Evolutionary conservation across 371 early-diverging fungal species (phyloP).

Genomic region (Batkoa obscura): DNA sequence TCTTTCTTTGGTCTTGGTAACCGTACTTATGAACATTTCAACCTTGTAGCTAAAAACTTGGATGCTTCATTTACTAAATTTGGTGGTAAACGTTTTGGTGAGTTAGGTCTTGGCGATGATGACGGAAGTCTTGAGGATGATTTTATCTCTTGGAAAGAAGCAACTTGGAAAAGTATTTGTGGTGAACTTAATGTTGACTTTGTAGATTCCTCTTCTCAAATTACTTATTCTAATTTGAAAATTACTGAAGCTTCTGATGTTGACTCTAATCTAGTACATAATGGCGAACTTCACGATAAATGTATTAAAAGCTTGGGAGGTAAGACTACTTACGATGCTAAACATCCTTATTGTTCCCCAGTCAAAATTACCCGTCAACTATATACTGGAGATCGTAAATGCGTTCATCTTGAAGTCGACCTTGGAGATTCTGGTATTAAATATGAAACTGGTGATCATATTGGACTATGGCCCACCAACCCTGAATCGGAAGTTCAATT

Average conservation of each 20-base stretch:
- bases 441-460: slow-evolving; percentile 87
- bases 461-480: slow-evolving; percentile 86
- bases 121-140: slow-evolving; percentile 89
- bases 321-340: slow-evolving; percentile 38
- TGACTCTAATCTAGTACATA: slow-evolving; percentile 23
- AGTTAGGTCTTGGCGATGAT: slow-evolving; percentile 89
- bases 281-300: slow-evolving; percentile 34
- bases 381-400: slow-evolving; percentile 51
- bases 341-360: slow-evolving; percentile 56
- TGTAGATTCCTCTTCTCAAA: slow-evolving; percentile 5
- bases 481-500: slow-evolving; percentile 47
- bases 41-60: slow-evolving; percentile 50
- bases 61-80: slow-evolving; percentile 35
- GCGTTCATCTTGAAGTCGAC: slow-evolving; percentile 85
- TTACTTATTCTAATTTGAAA: slow-evolving; percentile 16
- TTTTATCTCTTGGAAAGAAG: slow-evolving; percentile 82
- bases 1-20: slow-evolving; percentile 91
- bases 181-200: slow-evolving; percentile 23
- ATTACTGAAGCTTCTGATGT: slow-evolving; percentile 17
- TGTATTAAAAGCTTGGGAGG: slow-evolving; percentile 5
- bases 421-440: slow-evolving; percentile 49
- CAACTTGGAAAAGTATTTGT: slow-evolving; percentile 57
- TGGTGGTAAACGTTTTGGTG: slow-evolving; percentile 64
- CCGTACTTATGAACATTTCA: slow-evolving; percentile 92
- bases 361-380: slow-evolving; percentile 36